These are phyloP conservation scores for Polytrichum formosum DNA, from an alignment of 225 moss, liverwort and hornwort species.

Conservation along the genomic window DNA sequence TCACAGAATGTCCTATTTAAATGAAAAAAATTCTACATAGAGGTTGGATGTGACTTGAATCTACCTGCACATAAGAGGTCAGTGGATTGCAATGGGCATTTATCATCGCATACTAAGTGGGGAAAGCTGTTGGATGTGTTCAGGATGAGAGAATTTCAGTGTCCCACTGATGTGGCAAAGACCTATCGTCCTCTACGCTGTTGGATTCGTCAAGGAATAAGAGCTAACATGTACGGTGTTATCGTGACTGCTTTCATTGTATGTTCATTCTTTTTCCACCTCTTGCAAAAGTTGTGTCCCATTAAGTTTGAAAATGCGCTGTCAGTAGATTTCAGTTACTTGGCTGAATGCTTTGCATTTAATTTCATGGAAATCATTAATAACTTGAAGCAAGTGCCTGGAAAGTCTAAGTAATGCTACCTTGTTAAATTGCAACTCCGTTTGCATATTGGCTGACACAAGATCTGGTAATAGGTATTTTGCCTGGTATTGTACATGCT, in stretches of 20 bases:
- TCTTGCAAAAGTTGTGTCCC: background rate
- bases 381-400: no score
- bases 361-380: no score
- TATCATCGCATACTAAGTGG: no score
- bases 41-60: background rate
- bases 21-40: no score
- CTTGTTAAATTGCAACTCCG: no score
- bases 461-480: conserved; percentile 37
- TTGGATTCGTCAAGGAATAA: conserved; percentile 56
- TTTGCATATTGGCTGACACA: background rate
- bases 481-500: conserved; percentile 34
- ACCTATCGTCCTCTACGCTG: conserved; percentile 66
- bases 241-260: conserved; percentile 63
- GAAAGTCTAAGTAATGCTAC: no score
- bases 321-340: no score
- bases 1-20: no score
- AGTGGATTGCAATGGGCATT: background rate
- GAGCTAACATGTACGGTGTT: conserved; percentile 60
- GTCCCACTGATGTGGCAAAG: conserved; percentile 58
- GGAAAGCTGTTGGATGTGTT: conserved; percentile 4
- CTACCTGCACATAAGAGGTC: background rate
- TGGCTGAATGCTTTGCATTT: no score
- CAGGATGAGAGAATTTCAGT: conserved; percentile 71
- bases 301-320: no score
- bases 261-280: conserved; percentile 12